A percentile compares a stretch with the other conserved stretches of the same genome.
These are phyloP conservation scores for Talaromyces sp. DNA, from an alignment of 2,329 filamentous ascomycete species.

Conservation along the genomic window DNA sequence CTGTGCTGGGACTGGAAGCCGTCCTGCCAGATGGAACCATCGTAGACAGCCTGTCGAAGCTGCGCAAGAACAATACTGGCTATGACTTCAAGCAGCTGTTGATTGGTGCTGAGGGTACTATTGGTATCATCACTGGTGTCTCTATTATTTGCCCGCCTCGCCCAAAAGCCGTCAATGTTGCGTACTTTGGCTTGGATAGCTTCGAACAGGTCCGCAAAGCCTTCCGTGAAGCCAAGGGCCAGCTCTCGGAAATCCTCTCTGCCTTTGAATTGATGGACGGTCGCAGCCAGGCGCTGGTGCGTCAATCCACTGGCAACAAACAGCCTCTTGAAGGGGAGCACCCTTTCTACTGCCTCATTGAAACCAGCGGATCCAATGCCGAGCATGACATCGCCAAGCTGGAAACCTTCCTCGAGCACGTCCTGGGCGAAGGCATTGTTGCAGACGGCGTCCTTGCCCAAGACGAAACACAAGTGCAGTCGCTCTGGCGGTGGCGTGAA, in stretches of 20 bases:
- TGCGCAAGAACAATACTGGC: slow-evolving; percentile 98
- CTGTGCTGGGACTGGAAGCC: slow-evolving; percentile 84
- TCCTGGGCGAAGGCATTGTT: slow-evolving; percentile 84
- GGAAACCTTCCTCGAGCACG: slow-evolving; percentile 81
- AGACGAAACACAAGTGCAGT: slow-evolving; percentile 81
- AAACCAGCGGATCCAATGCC: slow-evolving; percentile 90
- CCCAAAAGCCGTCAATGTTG: slow-evolving; percentile 85
- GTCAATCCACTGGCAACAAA: slow-evolving; percentile 68
- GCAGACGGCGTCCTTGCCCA: slow-evolving; percentile 87
- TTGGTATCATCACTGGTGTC: slow-evolving; percentile 87
- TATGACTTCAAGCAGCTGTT: slow-evolving; percentile 97
- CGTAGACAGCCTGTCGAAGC: slow-evolving; percentile 77
- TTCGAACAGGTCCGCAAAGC: slow-evolving; percentile 84
- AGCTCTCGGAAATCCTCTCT: slow-evolving; percentile 91
- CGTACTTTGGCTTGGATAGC: slow-evolving; percentile 85
- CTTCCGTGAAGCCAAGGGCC: slow-evolving; percentile 81
- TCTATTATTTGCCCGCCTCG: slow-evolving; percentile 86
- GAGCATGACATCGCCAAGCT: slow-evolving; percentile 94
- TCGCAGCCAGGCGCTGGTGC: slow-evolving; percentile 72
- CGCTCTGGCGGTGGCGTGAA: slow-evolving; percentile 90
- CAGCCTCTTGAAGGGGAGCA: slow-evolving; percentile 76
- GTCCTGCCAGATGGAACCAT: slow-evolving; percentile 92
- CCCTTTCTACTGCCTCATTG: slow-evolving; percentile 93
- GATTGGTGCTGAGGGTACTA: slow-evolving; percentile 90
- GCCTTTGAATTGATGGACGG: slow-evolving; percentile 98